These are phyloP conservation scores for Pilasporangium apinafurcum DNA, from an alignment of 352 stramenopile genomes.

Conservation along the genomic window DNA sequence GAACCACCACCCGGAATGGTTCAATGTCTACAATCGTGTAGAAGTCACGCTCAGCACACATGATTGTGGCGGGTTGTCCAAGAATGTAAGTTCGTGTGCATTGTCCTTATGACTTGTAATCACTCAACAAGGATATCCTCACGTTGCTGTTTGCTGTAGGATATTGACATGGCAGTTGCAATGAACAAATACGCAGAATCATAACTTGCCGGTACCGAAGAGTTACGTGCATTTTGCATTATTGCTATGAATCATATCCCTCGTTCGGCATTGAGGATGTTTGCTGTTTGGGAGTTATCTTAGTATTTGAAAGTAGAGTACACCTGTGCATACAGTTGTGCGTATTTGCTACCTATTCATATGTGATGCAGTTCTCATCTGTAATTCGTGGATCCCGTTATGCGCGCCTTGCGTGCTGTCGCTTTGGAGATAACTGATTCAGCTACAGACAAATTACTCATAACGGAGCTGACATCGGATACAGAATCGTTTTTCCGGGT, in stretches of 20 bases:
- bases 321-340: no score
- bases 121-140: no score
- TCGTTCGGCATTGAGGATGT: no score
- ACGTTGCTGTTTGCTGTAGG: constrained; percentile 14
- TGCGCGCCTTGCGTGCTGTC: constrained; percentile 50
- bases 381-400: constrained; percentile 36
- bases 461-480: constrained; percentile 56
- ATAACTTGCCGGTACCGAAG: neutral
- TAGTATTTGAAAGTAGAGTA: no score
- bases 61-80: constrained; percentile 90
- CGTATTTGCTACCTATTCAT: neutral
- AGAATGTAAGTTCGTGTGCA: constrained; percentile 53
- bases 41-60: constrained; percentile 96
- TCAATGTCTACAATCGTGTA: constrained; percentile 98
- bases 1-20: constrained; percentile 98
- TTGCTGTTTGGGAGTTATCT: no score
- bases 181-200: constrained; percentile 61
- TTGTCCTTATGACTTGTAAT: no score
- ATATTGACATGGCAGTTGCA: constrained; percentile 58
- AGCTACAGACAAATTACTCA: constrained; percentile 52
- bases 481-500: constrained; percentile 38
- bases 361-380: constrained; percentile 17
- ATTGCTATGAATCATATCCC: neutral
- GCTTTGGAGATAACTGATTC: constrained; percentile 76
- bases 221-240: neutral